Base-by-base conservation (phyloP, 2,329 filamentous ascomycete genomes). In the Amauroascus verrucosus region DNA sequence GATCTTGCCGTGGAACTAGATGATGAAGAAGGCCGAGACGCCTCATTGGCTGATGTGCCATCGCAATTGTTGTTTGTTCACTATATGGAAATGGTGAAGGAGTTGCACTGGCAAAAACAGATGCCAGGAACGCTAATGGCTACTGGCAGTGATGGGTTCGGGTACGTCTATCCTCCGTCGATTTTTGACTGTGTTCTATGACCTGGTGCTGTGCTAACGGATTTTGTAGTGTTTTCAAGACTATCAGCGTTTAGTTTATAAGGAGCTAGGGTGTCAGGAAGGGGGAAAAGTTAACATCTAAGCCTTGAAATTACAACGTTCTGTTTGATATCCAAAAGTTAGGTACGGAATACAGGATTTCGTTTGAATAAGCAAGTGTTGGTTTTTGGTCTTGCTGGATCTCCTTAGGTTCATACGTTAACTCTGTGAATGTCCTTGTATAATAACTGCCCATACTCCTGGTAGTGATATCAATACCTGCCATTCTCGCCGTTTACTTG, bases 101-200 rank as follows among this genome's bases (percentile, higher is more conserved):
- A 98, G 72, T 74, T 90, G 35, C 93, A 98, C 73, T 98, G 93
- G 91, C 91, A 97, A 73, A 86, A 86, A 32, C 93, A 98, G 74
- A 95, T 97, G 67, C 86, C 88, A 0, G 93, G 93, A 28, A 83
- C 83, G 32, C 73, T 97, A 57, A 84, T 97, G 72, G 89, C 88
- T 1, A 98, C 93, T 0, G 93, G 93, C 8, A 85, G 89, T 64
- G 84, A 84, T 70, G 82, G 83, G 49, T 96, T 98, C 71, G 79
- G 79, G 76, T 78, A 70, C 62, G 76, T n/a, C n/a, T 71, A 22
- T 43, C 32, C n/a, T n/a, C n/a, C n/a, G n/a, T n/a, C n/a, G n/a
- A 26, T 30, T 47, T 51, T 45, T 35, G 20, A 6, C 32, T 30
- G 28, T 41, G 20, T 20, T 26, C 37, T 18, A 44, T 52, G 9